Conservation (phyloP, 83 land plant species). For the Picea abies region DNA sequence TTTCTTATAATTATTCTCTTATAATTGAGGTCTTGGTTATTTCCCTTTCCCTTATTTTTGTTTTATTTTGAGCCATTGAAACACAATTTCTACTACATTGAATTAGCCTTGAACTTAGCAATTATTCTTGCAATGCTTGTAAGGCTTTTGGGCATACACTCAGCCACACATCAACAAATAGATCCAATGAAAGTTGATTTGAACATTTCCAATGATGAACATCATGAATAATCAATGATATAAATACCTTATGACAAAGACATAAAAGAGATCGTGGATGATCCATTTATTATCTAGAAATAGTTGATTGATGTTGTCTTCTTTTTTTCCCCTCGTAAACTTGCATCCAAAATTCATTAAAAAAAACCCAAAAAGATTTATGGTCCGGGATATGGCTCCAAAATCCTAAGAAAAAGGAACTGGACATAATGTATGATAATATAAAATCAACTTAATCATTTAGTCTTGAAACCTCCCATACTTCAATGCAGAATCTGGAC, state of each 20-base stretch:
- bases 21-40: background rate
- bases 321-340: background rate
- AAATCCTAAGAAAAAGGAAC: background rate
- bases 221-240: background rate
- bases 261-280: constrained; percentile 1
- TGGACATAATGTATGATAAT: background rate
- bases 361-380: background rate
- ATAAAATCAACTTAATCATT: background rate
- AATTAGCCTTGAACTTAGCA: background rate
- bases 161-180: background rate
- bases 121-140: too few species aligned
- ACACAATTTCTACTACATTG: background rate
- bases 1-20: background rate
- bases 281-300: background rate
- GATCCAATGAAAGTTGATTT: constrained; percentile 1
- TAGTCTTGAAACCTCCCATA: too few species aligned
- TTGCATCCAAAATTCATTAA: background rate
- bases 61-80: background rate
- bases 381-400: constrained; percentile 3
- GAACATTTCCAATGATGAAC: constrained; percentile 1
- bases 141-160: too few species aligned
- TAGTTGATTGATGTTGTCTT: background rate
- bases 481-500: too few species aligned
- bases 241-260: background rate
- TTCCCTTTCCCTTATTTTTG: background rate